phyloP scores from a whole-genome alignment of 169 alveolate species.

The Plasmodium ovale region DNA sequence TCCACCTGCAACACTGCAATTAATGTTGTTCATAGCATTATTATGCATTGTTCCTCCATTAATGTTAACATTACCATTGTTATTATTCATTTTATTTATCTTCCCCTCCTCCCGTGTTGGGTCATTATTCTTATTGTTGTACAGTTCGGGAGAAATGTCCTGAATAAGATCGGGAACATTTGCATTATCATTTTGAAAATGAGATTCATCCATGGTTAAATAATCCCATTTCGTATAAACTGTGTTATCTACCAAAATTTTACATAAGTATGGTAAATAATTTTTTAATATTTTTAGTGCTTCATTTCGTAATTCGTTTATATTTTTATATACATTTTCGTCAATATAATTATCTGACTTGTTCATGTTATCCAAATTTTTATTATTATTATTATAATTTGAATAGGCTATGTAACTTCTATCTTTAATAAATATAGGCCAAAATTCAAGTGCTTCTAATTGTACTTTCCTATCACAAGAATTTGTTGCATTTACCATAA shows the following conservation, averaged over 20 bases:
- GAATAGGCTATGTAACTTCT: slow-evolving; percentile 78
- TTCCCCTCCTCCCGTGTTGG: slow-evolving; percentile 42
- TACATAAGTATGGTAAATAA: slow-evolving; percentile 78
- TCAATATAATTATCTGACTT: slow-evolving; percentile 42
- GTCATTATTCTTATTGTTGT: slow-evolving; percentile 80
- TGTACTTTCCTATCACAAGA: slow-evolving; percentile 83
- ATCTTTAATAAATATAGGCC: slow-evolving; percentile 84
- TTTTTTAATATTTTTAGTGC: slow-evolving; percentile 58
- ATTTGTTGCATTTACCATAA: slow-evolving; percentile 84
- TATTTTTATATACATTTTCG: slow-evolving; percentile 67
- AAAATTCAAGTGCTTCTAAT: slow-evolving; percentile 88
- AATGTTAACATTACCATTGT: background rate
- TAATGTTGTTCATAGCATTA: background rate
- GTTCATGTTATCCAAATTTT: background rate
- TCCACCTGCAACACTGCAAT: too few relatives aligned
- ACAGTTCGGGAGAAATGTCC: slow-evolving; percentile 87
- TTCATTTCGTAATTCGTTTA: slow-evolving; percentile 72
- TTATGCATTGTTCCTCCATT: background rate
- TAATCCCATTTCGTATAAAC: slow-evolving; percentile 90
- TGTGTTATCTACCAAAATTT: slow-evolving; percentile 85
- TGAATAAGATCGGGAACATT: slow-evolving; percentile 87
- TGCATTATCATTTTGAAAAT: slow-evolving; percentile 90
- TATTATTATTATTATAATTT: slow-evolving; percentile 47
- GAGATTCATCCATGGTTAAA: slow-evolving; percentile 91
- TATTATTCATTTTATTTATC: slow-evolving; percentile 26